phyloP scores from a whole-genome alignment of 2,329 filamentous ascomycete genomes.

The Akanthomyces muscarius region DNA sequence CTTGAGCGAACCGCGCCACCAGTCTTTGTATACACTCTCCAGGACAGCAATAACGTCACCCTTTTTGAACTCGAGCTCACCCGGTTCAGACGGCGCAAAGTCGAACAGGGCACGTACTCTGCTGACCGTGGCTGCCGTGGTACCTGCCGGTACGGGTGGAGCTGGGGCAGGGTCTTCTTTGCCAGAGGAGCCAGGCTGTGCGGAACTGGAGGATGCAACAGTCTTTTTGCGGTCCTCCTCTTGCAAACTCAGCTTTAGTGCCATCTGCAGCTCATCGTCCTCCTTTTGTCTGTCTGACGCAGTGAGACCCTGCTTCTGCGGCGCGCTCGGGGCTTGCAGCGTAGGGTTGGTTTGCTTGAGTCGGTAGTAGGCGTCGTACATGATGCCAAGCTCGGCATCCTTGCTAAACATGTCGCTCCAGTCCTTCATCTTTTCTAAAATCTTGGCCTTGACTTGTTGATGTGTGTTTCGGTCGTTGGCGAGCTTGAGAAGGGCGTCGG shows the following conservation, averaged over 20 bases:
- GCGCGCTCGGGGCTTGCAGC: constrained; percentile 85
- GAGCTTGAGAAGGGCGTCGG: constrained; percentile 84
- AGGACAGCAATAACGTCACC: constrained; percentile 96
- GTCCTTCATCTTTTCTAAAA: constrained; percentile 91
- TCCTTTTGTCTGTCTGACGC: constrained; percentile 88
- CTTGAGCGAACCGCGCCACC: constrained; percentile 95
- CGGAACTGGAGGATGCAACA: constrained; percentile 31
- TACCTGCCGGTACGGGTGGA: constrained; percentile 68
- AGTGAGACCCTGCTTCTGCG: constrained; percentile 87
- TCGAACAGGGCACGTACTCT: constrained; percentile 91
- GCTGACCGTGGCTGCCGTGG: constrained; percentile 93
- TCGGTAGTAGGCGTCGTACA: constrained; percentile 90
- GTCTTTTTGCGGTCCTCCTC: constrained; percentile 68
- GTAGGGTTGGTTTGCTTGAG: constrained; percentile 83
- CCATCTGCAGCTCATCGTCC: constrained; percentile 96
- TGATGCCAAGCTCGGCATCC: constrained; percentile 90
- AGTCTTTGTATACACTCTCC: constrained; percentile 98
- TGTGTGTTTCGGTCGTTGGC: constrained; percentile 95
- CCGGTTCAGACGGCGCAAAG: constrained; percentile 88
- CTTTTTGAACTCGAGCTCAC: constrained; percentile 93
- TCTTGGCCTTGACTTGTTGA: constrained; percentile 93
- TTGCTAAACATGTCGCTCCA: constrained; percentile 93
- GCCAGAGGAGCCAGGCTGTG: constrained; percentile 34
- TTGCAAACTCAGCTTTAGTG: constrained; percentile 84
- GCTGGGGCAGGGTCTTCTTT: constrained; percentile 42